These are phyloP conservation scores for Colletotrichum tanaceti DNA, from an alignment of 2,329 filamentous ascomycete genomes.

Conservation along the genomic window DNA sequence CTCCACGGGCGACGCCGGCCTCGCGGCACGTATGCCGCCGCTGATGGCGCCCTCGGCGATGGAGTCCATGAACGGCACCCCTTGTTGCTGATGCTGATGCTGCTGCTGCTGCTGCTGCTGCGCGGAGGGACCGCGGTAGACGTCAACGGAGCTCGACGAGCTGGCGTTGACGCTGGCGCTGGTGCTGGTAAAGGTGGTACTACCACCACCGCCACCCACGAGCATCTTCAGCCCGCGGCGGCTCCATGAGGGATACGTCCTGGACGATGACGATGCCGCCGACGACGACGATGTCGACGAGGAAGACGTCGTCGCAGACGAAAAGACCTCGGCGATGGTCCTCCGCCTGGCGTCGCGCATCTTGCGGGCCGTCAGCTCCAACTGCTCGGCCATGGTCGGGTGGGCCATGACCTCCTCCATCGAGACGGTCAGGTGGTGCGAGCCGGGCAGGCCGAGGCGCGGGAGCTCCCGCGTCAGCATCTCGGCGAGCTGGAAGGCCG, in stretches of 20 bases:
- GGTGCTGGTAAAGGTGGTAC: conserved; percentile 15
- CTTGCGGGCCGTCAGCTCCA: conserved; percentile 55
- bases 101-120: conserved; percentile 3
- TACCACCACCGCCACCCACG: too few species aligned
- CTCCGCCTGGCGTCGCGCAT: conserved; percentile 41
- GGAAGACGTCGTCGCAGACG: neutral
- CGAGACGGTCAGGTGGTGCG: conserved; percentile 54
- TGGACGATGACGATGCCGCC: conserved; percentile 18
- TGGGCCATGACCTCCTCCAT: conserved; percentile 63
- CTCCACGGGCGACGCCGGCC: conserved; percentile 14
- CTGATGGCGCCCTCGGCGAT: conserved; percentile 9
- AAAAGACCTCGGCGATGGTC: conserved; percentile 39
- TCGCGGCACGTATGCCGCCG: neutral
- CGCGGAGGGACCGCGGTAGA: neutral
- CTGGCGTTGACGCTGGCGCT: conserved; percentile 13
- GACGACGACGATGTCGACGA: too few species aligned
- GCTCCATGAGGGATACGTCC: conserved; percentile 34
- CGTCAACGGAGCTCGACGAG: conserved; percentile 21
- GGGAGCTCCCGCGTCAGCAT: conserved; percentile 58
- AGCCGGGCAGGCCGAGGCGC: conserved; percentile 50
- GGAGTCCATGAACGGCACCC: conserved; percentile 18
- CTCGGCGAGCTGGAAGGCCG: conserved; percentile 59
- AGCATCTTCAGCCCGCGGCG: conserved; percentile 31
- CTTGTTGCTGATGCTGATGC: too few species aligned
- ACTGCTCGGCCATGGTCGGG: conserved; percentile 62